Percentiles rank a stretch among this genome's conserved stretches.
phyloP scores from a whole-genome alignment of 768 basidiomycete species.

The Paxillus ammoniavirescens region DNA sequence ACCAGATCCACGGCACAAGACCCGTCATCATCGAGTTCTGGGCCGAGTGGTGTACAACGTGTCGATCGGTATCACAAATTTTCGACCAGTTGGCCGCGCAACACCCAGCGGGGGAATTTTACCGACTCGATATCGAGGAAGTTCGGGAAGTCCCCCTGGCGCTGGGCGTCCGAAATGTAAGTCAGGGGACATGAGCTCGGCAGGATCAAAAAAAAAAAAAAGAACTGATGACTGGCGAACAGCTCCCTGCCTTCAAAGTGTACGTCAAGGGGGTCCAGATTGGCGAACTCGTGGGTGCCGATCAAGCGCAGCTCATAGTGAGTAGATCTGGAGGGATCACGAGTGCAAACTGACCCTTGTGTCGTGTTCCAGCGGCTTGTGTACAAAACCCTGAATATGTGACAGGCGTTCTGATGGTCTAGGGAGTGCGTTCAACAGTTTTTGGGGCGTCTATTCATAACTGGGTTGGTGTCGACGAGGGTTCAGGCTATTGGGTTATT shows the following conservation, averaged over 20 bases:
- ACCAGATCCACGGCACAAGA: constrained; percentile 17
- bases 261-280: constrained; percentile 30
- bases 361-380: constrained; percentile 25
- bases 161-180: constrained; percentile 25
- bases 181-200: constrained; percentile 1
- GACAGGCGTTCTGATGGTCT: constrained; percentile 7
- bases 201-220: constrained; percentile 12
- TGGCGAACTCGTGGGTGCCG: constrained; percentile 28
- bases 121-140: constrained; percentile 31
- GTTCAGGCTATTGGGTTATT: constrained; percentile 1
- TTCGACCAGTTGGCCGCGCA: constrained; percentile 26
- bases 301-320: constrained; percentile 24
- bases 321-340: constrained; percentile 7
- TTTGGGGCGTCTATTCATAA: constrained; percentile 19
- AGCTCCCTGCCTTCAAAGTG: constrained; percentile 31
- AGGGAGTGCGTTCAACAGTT: constrained; percentile 7
- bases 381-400: constrained; percentile 28
- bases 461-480: constrained; percentile 10
- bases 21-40: constrained; percentile 32
- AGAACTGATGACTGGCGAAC: constrained; percentile 10
- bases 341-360: constrained; percentile 17
- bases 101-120: constrained; percentile 26
- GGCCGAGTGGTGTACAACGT: constrained; percentile 31
- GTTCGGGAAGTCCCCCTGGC: constrained; percentile 23
- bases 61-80: constrained; percentile 16